phyloP scores from a whole-genome alignment of 2,329 filamentous ascomycete genomes.

The Penicillium capsulatum region DNA sequence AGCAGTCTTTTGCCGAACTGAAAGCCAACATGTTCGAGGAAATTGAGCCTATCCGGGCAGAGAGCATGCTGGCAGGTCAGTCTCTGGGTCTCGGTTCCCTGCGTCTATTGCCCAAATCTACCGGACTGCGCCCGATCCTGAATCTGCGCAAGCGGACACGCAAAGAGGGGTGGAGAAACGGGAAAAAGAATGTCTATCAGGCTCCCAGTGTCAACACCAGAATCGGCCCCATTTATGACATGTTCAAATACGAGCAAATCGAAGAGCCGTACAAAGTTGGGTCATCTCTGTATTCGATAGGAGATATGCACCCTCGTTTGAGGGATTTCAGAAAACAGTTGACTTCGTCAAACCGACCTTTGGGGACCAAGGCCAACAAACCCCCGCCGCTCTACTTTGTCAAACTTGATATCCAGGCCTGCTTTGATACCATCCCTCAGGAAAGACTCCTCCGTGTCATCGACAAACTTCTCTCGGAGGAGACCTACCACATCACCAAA shows the following conservation, averaged over 20 bases:
- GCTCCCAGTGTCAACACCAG: conserved; percentile 65
- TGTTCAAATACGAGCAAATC: conserved; percentile 71
- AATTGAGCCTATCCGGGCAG: conserved; percentile 56
- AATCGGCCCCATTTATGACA: conserved; percentile 68
- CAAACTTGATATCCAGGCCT: conserved; percentile 86
- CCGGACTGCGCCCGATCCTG: conserved; percentile 75
- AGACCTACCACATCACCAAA: conserved; percentile 66
- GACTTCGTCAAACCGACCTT: not conserved
- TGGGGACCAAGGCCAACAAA: not conserved
- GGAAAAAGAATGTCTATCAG: conserved; percentile 48
- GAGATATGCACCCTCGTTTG: conserved; percentile 71
- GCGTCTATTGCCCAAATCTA: conserved; percentile 75
- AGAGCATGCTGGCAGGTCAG: conserved; percentile 57
- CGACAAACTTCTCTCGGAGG: conserved; percentile 51
- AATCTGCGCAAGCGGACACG: conserved; percentile 69
- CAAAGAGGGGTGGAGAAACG: conserved; percentile 46
- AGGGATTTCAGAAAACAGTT: conserved; percentile 59
- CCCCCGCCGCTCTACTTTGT: conserved; percentile 66
- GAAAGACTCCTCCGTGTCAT: conserved; percentile 65
- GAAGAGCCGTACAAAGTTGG: conserved; percentile 62
- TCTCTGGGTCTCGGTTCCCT: conserved; percentile 72
- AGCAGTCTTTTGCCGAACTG: conserved; percentile 65
- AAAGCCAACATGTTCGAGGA: conserved; percentile 76
- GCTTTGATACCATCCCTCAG: conserved; percentile 95
- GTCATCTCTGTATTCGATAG: conserved; percentile 73